Conservation (phyloP, 768 basidiomycete species). For the Gautieria morchelliformis region DNA sequence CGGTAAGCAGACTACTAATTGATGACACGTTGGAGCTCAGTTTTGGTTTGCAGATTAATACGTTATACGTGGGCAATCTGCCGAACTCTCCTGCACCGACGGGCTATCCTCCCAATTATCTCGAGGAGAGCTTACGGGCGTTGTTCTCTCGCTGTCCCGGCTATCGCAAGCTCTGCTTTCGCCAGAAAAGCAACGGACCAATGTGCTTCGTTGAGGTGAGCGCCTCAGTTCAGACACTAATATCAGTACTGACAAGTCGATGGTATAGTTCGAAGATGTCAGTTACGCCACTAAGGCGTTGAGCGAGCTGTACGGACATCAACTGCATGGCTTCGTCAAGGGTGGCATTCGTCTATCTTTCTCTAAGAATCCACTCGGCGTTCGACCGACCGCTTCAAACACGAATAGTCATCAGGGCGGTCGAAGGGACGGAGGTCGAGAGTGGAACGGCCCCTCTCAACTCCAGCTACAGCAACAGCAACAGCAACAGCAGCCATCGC, state of each 20-base stretch:
- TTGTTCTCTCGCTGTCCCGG: conserved; percentile 75
- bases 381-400: conserved; percentile 56
- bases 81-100: conserved; percentile 68
- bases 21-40: neutral
- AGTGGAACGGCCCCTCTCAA: conserved; percentile 28
- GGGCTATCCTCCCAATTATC: conserved; percentile 65
- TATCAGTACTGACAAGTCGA: conserved; percentile 8
- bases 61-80: conserved; percentile 97
- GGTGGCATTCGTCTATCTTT: conserved; percentile 96
- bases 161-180: conserved; percentile 86
- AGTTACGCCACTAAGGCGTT: conserved; percentile 77
- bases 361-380: conserved; percentile 96
- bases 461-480: conserved; percentile 17
- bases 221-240: neutral
- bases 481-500: neutral
- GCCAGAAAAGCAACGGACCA: conserved; percentile 94
- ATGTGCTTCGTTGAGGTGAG: conserved; percentile 98
- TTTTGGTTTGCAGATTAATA: conserved; percentile 61
- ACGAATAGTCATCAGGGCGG: neutral
- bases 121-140: conserved; percentile 80
- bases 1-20: conserved; percentile 36
- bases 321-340: conserved; percentile 86
- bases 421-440: neutral
- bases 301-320: conserved; percentile 83
- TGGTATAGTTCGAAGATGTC: conserved; percentile 79